phyloP scores from a whole-genome alignment of 441 rosid genomes.

The Populus hybrid region DNA sequence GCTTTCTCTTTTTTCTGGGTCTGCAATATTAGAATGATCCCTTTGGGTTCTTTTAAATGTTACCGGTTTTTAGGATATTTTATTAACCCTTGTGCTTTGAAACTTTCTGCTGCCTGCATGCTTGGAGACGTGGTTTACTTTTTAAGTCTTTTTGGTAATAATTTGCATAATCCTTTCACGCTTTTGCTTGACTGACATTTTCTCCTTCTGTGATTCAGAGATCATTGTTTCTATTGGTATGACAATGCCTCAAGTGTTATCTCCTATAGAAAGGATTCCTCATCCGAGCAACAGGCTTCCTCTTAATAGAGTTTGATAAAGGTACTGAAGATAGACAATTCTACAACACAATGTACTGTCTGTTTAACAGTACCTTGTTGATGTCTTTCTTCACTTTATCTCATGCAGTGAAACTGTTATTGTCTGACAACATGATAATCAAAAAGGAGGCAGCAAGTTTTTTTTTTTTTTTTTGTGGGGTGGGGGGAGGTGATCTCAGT shows the following conservation, averaged over 20 bases:
- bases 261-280: conserved; percentile 49
- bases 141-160: not conserved
- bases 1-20: not conserved
- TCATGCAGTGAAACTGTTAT: not conserved
- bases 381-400: not conserved
- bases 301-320: conserved; percentile 49
- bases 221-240: conserved; percentile 93
- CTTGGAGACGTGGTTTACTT: not conserved
- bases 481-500: not conserved
- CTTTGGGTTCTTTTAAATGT: not conserved
- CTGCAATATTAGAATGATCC: conserved; percentile 1
- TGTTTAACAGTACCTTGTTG: too few relatives aligned
- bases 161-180: not conserved
- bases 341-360: not conserved
- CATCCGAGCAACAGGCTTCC: conserved; percentile 53
- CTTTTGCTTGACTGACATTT: not conserved
- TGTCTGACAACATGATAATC: not conserved
- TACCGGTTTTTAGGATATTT: not conserved
- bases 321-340: conserved; percentile 12
- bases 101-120: not conserved
- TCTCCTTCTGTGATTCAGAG: conserved; percentile 49
- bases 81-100: not conserved
- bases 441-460: not conserved
- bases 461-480: not conserved
- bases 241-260: conserved; percentile 90